Evolutionary conservation across 768 basidiomycete genomes (phyloP).

Genomic region (Cantharellus cinnabarinus): DNA sequence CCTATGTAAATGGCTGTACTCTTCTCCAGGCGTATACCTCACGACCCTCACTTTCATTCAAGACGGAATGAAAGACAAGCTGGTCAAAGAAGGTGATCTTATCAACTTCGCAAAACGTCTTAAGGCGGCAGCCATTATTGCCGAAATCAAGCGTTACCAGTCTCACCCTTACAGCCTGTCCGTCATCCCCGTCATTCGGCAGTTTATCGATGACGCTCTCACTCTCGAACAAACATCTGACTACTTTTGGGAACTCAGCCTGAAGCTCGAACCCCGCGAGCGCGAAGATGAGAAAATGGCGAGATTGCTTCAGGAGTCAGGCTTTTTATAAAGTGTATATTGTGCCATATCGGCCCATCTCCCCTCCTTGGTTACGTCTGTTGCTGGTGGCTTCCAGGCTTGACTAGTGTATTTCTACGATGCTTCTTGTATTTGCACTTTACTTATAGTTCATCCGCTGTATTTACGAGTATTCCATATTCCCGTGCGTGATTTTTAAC

Average conservation of each 20-base stretch:
- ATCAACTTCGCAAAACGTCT: conserved; percentile 95
- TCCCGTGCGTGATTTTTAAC: too few species aligned
- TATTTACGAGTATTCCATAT: too few species aligned
- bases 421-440: too few species aligned
- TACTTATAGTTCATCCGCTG: too few species aligned
- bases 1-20: background rate
- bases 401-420: too few species aligned
- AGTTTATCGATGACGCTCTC: conserved; percentile 63
- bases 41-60: conserved; percentile 96
- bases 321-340: conserved; percentile 35
- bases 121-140: conserved; percentile 89
- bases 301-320: conserved; percentile 67
- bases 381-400: too few species aligned
- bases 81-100: conserved; percentile 39
- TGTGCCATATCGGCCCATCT: background rate
- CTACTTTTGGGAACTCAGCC: conserved; percentile 55
- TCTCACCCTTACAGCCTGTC: conserved; percentile 73
- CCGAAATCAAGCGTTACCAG: conserved; percentile 94
- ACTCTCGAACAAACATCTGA: conserved; percentile 46
- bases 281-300: conserved; percentile 96
- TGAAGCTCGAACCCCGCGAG: conserved; percentile 82
- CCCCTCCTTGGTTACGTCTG: background rate
- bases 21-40: conserved; percentile 68
- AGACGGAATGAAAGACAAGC: conserved; percentile 78
- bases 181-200: conserved; percentile 39